phyloP scores from a whole-genome alignment of 768 basidiomycete species.

The Leccinum incarnatum region DNA sequence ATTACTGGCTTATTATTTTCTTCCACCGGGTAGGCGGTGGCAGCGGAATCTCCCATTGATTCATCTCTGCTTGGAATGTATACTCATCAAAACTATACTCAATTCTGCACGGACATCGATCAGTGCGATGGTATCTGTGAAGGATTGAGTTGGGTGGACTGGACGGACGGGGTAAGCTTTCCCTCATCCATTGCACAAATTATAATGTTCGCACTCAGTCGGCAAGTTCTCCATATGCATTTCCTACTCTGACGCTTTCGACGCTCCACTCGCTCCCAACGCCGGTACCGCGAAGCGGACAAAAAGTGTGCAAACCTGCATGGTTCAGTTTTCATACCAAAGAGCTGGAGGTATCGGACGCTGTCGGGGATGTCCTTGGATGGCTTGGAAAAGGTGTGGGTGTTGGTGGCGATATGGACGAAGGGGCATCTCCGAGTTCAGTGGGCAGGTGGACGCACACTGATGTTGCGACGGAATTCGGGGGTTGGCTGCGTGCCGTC shows the following conservation, averaged over 20 bases:
- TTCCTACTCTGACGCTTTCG: slow-evolving; percentile 79
- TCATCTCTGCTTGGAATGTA: slow-evolving; percentile 86
- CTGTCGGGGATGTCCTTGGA: slow-evolving; percentile 47
- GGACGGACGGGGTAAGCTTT: slow-evolving; percentile 52
- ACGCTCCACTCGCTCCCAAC: slow-evolving; percentile 84
- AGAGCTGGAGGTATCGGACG: slow-evolving; percentile 60
- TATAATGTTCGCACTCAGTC: slow-evolving; percentile 49
- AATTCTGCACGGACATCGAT: slow-evolving; percentile 77
- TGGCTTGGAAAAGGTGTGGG: slow-evolving; percentile 49
- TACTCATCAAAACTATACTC: slow-evolving; percentile 90
- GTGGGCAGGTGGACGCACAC: slow-evolving; percentile 49
- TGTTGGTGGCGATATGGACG: slow-evolving; percentile 12
- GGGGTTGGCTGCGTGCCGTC: slow-evolving; percentile 54
- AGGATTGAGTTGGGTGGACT: slow-evolving; percentile 75
- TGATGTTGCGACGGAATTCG: slow-evolving; percentile 55
- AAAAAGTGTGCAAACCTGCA: slow-evolving; percentile 84
- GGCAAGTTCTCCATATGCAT: slow-evolving; percentile 73
- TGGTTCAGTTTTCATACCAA: slow-evolving; percentile 67
- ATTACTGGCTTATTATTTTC: not conserved
- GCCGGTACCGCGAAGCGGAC: slow-evolving; percentile 74
- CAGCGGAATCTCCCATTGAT: slow-evolving; percentile 87
- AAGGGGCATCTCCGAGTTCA: slow-evolving; percentile 1
- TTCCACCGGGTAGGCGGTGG: slow-evolving; percentile 49
- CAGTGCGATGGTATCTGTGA: slow-evolving; percentile 70
- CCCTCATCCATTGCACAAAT: not conserved